Evolutionary conservation across 805 yeast species (phyloP).

Genomic region (Yarrowia keelungensis): DNA sequence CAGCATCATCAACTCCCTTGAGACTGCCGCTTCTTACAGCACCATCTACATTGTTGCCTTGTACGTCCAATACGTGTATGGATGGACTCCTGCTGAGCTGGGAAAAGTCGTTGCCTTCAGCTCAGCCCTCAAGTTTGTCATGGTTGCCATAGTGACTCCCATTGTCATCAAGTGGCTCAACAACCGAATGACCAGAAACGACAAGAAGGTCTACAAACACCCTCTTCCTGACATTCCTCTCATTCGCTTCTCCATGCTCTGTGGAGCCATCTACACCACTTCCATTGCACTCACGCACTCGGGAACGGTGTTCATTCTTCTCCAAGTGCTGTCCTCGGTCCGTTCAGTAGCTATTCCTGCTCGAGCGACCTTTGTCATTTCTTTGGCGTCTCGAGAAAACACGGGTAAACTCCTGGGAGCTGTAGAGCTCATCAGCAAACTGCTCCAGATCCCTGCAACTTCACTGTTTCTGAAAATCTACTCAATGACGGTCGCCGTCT

Average conservation of each 20-base stretch:
- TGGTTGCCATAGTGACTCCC: slow-evolving; percentile 9
- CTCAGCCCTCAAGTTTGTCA: slow-evolving; percentile 19
- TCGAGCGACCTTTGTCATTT: slow-evolving; percentile 24
- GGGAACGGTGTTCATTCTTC: slow-evolving; percentile 3
- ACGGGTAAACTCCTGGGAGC: slow-evolving; percentile 33
- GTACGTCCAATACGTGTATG: slow-evolving; percentile 32
- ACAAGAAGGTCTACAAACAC: neutral
- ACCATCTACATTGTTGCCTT: slow-evolving; percentile 35
- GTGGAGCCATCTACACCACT: slow-evolving; percentile 20
- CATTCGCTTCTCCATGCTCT: slow-evolving; percentile 27
- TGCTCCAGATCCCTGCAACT: slow-evolving; percentile 19
- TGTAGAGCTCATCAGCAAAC: slow-evolving; percentile 17
- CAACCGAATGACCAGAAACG: slow-evolving; percentile 8
- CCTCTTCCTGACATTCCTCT: slow-evolving; percentile 19
- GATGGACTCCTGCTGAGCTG: slow-evolving; percentile 32
- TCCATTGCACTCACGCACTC: slow-evolving; percentile 9
- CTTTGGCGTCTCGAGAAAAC: slow-evolving; percentile 8
- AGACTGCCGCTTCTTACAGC: slow-evolving; percentile 20
- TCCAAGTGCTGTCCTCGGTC: slow-evolving; percentile 9
- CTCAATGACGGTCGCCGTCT: slow-evolving; percentile 19
- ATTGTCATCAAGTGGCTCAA: slow-evolving; percentile 17
- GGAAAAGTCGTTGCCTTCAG: slow-evolving; percentile 24
- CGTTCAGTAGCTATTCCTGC: slow-evolving; percentile 21
- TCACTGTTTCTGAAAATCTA: slow-evolving; percentile 12
- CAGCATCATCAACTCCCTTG: slow-evolving; percentile 32